phyloP scores from a whole-genome alignment of 2,329 filamentous ascomycete genomes.

The Fusarium azukiicola region DNA sequence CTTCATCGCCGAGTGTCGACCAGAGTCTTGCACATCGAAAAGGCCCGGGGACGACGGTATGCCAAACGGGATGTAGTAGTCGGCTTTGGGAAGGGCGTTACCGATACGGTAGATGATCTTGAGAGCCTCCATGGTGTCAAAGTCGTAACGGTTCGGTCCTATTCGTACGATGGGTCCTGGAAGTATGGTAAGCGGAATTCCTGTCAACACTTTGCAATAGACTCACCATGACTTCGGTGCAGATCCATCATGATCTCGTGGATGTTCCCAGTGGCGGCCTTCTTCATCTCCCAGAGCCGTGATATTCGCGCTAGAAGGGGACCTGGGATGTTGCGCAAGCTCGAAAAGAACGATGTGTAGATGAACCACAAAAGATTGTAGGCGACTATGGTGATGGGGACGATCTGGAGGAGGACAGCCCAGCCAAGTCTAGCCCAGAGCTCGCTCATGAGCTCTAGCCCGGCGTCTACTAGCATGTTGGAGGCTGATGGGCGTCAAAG shows the following conservation, averaged over 20 bases:
- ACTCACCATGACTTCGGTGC: neutral
- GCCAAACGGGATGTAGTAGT: neutral
- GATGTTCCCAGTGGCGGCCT: neutral
- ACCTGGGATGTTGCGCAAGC: neutral
- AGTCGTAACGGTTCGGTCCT: neutral
- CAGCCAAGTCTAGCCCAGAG: neutral
- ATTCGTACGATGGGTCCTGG: neutral
- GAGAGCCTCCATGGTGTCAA: neutral
- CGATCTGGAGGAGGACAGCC: neutral
- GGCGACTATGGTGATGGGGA: neutral
- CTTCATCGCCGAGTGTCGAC: neutral
- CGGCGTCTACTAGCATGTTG: neutral
- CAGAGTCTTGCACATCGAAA: neutral
- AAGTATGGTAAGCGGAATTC: neutral
- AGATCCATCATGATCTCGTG: conserved; percentile 3
- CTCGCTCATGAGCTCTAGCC: neutral
- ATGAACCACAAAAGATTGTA: neutral
- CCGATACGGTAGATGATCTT: conserved; percentile 8
- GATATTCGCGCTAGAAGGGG: neutral
- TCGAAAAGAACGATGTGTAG: neutral
- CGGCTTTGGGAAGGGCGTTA: neutral
- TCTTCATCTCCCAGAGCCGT: neutral
- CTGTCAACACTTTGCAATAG: neutral
- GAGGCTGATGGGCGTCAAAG: neutral
- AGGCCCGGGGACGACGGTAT: neutral